Conservation (phyloP, 2,329 filamentous ascomycete species). For the Hymenoscyphus occultus region DNA sequence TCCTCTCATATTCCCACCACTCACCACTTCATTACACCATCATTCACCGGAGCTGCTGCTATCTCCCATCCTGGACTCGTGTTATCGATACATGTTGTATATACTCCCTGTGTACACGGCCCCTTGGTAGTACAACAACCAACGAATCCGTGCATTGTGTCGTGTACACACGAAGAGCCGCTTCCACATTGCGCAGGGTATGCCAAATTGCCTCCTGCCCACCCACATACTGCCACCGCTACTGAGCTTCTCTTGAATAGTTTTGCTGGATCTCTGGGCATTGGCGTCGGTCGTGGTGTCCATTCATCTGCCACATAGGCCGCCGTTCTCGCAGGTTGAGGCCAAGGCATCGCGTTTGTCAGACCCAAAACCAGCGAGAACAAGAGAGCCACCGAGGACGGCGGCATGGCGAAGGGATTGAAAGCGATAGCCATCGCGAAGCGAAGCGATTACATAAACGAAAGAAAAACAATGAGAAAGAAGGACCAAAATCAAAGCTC, state of each 20-base stretch:
- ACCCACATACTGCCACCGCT: constrained; percentile 32
- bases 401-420: constrained; percentile 33
- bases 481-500: not conserved
- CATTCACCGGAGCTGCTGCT: constrained; percentile 24
- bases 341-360: constrained; percentile 30
- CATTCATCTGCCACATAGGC: constrained; percentile 29
- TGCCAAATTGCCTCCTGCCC: constrained; percentile 29
- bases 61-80: constrained; percentile 28
- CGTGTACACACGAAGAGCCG: constrained; percentile 34
- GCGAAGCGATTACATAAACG: constrained; percentile 9
- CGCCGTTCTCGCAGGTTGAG: constrained; percentile 25
- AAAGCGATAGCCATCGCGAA: constrained; percentile 21
- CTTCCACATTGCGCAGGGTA: constrained; percentile 26
- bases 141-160: constrained; percentile 29
- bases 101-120: constrained; percentile 32
- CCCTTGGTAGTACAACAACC: constrained; percentile 34
- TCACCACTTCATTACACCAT: constrained; percentile 34
- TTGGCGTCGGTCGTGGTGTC: constrained; percentile 31
- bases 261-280: constrained; percentile 21
- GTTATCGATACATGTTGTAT: constrained; percentile 33
- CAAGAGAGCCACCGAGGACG: constrained; percentile 26
- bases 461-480: constrained; percentile 1
- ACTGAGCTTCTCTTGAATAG: constrained; percentile 30
- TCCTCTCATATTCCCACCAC: constrained; percentile 6
- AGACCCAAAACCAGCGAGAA: constrained; percentile 24